Evolutionary conservation across 1,284 basidiomycete species (phyloP).

Genomic region (Gymnopus androsaceus): DNA sequence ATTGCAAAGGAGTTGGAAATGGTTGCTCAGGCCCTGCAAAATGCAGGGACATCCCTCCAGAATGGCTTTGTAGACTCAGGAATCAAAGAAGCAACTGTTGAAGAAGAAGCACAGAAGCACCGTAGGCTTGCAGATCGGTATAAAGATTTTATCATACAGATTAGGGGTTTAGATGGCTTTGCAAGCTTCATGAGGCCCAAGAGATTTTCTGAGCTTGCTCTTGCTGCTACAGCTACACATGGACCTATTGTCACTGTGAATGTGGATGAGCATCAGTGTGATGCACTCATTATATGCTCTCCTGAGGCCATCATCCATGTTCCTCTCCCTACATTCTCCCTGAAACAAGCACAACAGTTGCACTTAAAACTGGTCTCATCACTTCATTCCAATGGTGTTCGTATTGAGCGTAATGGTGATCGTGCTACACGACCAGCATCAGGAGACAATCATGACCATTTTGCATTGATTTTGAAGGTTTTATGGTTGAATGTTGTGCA

Average conservation of each 20-base stretch:
- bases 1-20: background rate
- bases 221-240: too few relatives aligned
- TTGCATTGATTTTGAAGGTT: too few relatives aligned
- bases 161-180: too few relatives aligned
- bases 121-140: too few relatives aligned
- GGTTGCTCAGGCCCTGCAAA: background rate
- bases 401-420: background rate
- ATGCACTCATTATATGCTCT: conserved; percentile 2
- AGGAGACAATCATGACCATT: too few relatives aligned
- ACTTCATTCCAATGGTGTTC: background rate
- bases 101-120: background rate
- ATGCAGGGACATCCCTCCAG: background rate
- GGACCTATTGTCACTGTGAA: background rate
- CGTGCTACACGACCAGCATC: too few relatives aligned
- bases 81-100: background rate
- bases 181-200: too few relatives aligned
- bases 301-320: too few relatives aligned
- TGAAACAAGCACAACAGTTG: too few relatives aligned
- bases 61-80: background rate
- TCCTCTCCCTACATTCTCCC: too few relatives aligned
- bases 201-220: too few relatives aligned
- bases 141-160: conserved; percentile 7
- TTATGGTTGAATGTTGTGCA: too few relatives aligned
- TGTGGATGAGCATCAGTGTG: background rate
- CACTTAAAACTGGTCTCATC: background rate